Evolutionary conservation across 352 stramenopile genomes (phyloP).

Genomic region (Pythium dissimile): DNA sequence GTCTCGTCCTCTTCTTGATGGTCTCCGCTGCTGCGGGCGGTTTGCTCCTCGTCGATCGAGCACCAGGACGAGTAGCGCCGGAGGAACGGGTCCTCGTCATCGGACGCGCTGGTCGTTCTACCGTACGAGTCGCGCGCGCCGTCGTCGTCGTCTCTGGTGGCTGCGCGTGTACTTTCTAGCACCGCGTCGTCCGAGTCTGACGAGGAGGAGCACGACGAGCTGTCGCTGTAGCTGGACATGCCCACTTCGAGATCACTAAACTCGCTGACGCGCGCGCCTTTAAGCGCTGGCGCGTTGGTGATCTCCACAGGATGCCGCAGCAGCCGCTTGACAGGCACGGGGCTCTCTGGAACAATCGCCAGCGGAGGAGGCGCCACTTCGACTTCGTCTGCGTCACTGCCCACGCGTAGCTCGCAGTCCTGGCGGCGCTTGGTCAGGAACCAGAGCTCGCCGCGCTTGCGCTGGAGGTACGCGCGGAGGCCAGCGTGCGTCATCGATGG

Average conservation of each 20-base stretch:
- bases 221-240: slow-evolving; percentile 19
- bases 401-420: neutral
- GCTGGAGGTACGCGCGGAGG: slow-evolving; percentile 13
- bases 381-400: slow-evolving; percentile 5
- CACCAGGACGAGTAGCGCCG: slow-evolving; percentile 18
- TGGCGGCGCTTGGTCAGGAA: slow-evolving; percentile 14
- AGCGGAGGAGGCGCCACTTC: slow-evolving; percentile 10
- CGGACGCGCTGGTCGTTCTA: neutral
- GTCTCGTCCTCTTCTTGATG: too few species aligned
- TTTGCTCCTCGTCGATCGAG: slow-evolving; percentile 17
- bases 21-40: neutral
- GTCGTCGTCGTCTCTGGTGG: neutral
- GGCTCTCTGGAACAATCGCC: neutral
- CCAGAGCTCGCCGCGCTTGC: slow-evolving; percentile 17
- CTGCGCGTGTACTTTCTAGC: neutral
- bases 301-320: too few species aligned
- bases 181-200: neutral
- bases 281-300: too few species aligned
- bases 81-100: slow-evolving; percentile 8
- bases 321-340: neutral
- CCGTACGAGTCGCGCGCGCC: slow-evolving; percentile 5
- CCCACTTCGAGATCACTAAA: slow-evolving; percentile 11
- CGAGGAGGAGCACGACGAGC: too few species aligned
- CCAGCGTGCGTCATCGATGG: neutral
- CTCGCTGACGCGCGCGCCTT: too few species aligned